Percentiles rank a stretch among this genome's conserved stretches.
phyloP scores from a whole-genome alignment of 2,329 filamentous ascomycete species.

The Myotisia sp. region DNA sequence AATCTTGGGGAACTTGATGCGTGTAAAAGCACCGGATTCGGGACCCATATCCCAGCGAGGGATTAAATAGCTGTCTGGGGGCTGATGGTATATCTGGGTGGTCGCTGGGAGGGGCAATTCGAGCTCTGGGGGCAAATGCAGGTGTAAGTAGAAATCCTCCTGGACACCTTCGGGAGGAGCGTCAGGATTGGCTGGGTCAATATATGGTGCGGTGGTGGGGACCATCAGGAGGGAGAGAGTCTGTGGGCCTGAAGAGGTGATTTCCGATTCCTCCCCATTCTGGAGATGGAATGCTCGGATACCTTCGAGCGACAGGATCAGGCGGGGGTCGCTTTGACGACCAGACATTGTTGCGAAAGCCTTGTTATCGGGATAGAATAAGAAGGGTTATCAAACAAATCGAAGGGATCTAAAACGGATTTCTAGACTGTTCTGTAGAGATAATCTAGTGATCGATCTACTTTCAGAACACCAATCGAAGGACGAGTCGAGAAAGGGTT shows the following conservation, averaged over 20 bases:
- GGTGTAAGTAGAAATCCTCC: constrained; percentile 92
- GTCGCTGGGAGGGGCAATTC: constrained; percentile 87
- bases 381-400: too few relatives aligned
- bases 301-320: constrained; percentile 48
- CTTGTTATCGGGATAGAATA: not conserved
- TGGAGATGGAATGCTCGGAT: constrained; percentile 85
- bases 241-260: constrained; percentile 76
- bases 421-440: too few relatives aligned
- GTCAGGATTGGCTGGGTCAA: constrained; percentile 42
- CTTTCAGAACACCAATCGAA: too few relatives aligned
- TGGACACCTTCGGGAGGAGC: constrained; percentile 44
- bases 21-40: constrained; percentile 77
- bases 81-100: constrained; percentile 94
- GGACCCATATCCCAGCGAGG: constrained; percentile 88
- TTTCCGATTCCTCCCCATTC: constrained; percentile 66
- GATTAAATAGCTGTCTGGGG: constrained; percentile 81
- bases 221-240: constrained; percentile 93
- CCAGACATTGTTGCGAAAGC: constrained; percentile 6
- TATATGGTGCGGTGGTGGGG: constrained; percentile 63
- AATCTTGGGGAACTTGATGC: constrained; percentile 72
- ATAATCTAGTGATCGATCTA: too few relatives aligned
- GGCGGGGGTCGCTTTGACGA: constrained; percentile 21
- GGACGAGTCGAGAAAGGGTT: too few relatives aligned
- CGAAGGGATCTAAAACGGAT: too few relatives aligned
- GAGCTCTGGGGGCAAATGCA: constrained; percentile 86